These are phyloP conservation scores for Teratosphaeriaceae sp. DNA, from an alignment of 2,329 filamentous ascomycete species.

Conservation along the genomic window DNA sequence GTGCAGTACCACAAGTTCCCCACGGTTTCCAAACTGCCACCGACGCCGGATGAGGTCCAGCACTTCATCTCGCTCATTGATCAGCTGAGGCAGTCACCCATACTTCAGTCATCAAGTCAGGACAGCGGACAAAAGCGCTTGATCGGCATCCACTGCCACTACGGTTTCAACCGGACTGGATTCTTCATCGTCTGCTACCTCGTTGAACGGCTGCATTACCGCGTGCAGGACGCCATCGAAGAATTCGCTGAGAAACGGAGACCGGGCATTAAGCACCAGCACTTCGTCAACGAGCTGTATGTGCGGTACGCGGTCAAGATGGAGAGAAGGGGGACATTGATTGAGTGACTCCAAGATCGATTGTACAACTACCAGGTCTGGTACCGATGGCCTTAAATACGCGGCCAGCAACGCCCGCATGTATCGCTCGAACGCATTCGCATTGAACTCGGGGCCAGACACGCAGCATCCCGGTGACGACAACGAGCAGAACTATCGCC, in stretches of 20 bases:
- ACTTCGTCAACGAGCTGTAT: conserved; percentile 80
- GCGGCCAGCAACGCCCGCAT: not conserved
- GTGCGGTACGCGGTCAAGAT: conserved; percentile 58
- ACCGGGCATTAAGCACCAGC: conserved; percentile 80
- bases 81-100: conserved; percentile 27
- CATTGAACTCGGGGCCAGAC: too few relatives aligned
- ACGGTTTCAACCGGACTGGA: conserved; percentile 84
- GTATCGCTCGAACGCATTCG: too few relatives aligned
- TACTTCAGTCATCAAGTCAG: conserved; percentile 30
- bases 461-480: too few relatives aligned
- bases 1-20: conserved; percentile 68
- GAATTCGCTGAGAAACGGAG: conserved; percentile 66
- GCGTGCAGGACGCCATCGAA: conserved; percentile 69
- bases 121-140: conserved; percentile 20
- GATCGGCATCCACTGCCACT: conserved; percentile 88
- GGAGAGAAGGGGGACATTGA: conserved; percentile 14
- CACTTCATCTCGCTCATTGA: conserved; percentile 56
- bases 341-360: not conserved
- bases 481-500: too few relatives aligned
- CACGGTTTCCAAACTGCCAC: conserved; percentile 86
- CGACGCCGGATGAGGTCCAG: conserved; percentile 54
- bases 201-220: conserved; percentile 69
- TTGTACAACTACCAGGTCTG: not conserved
- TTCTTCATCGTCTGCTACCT: conserved; percentile 88
- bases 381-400: too few relatives aligned